A percentile compares a stretch with the other conserved stretches of the same genome.
Conservation (phyloP, 2,329 filamentous ascomycete species). For the Ophiocordyceps camponoti-rufipedis region DNA sequence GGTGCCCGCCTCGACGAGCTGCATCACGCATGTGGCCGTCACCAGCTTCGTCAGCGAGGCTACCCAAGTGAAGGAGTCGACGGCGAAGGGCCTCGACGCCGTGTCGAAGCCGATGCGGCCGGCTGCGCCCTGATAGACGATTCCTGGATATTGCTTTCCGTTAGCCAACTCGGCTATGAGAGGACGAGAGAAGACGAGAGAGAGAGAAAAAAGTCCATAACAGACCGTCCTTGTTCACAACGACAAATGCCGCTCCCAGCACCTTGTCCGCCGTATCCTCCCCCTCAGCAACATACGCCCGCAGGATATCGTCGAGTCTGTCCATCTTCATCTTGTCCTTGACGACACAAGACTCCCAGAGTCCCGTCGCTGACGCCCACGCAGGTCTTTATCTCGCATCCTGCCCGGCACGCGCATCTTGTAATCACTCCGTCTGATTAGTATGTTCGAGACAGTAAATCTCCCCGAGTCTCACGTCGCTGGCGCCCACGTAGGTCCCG, state of each 20-base stretch:
- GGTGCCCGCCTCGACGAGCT: constrained; percentile 17
- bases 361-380: too few relatives aligned
- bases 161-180: too few relatives aligned
- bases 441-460: too few relatives aligned
- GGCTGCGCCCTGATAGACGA: constrained; percentile 17
- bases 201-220: too few relatives aligned
- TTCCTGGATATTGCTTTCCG: too few relatives aligned
- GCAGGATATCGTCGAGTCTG: constrained; percentile 11
- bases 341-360: too few relatives aligned
- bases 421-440: too few relatives aligned
- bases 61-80: constrained; percentile 16
- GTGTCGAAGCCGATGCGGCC: constrained; percentile 15
- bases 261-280: constrained; percentile 14
- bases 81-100: constrained; percentile 12
- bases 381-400: too few relatives aligned
- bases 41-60: constrained; percentile 27
- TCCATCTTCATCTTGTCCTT: constrained; percentile 7
- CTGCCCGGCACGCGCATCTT: too few relatives aligned
- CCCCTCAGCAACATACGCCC: constrained; percentile 10
- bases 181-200: too few relatives aligned
- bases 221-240: constrained; percentile 13
- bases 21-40: constrained; percentile 18
- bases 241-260: constrained; percentile 18
- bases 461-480: too few relatives aligned
- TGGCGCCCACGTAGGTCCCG: too few relatives aligned